Base-by-base conservation (phyloP, 2,329 filamentous ascomycete genomes). In the Ophiostoma tasmaniense region DNA sequence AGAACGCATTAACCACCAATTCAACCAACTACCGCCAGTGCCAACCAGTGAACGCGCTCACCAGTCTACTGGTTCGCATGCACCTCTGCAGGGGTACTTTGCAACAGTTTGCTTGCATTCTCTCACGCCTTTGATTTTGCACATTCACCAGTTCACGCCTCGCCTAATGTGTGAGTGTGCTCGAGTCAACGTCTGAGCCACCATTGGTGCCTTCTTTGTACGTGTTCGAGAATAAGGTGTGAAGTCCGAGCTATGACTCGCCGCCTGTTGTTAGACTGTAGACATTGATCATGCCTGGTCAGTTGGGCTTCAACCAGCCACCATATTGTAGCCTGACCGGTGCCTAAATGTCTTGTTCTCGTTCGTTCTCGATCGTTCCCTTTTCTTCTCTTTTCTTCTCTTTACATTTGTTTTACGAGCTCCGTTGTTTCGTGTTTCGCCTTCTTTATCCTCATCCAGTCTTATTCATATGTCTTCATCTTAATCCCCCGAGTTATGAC, bases 71-170 rank as follows among this genome's bases (percentile, higher is more conserved):
- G 25, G 55, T 61, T 61, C 55, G 55, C 55, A 61, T 55, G 22
- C 50, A 61, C 17, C 45, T 11, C 22, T 61, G 55, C 55, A 61
- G 55, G 55, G 55, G 55, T 61, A 61, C n/a, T 61, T 25, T 61
- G 55, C 55, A 8, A 8, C 11, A 3, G 55, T 61, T 61, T 61
- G 50, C 50, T 1, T 61, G 8, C 55, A 61, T 30, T 3, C 17
- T 1, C 25, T 6, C 55, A 30, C 50, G 25, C 55, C 30, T 25
- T 17, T 25, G 30, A 25, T 28, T 25, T 10, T 25, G 22, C n/a
- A 17, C 55, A 20, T 13, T 30, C 55, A 7, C 0, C 25, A 61
- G 3, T 61, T 61, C 25, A 61, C 55, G 55, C 11, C 25, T 33
- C 25, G 25, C 55, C 55, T 61, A 33, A 33, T 33, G 5, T 33